Conservation (phyloP, 371 early-diverging fungal species). For the Smittium mucronatum region DNA sequence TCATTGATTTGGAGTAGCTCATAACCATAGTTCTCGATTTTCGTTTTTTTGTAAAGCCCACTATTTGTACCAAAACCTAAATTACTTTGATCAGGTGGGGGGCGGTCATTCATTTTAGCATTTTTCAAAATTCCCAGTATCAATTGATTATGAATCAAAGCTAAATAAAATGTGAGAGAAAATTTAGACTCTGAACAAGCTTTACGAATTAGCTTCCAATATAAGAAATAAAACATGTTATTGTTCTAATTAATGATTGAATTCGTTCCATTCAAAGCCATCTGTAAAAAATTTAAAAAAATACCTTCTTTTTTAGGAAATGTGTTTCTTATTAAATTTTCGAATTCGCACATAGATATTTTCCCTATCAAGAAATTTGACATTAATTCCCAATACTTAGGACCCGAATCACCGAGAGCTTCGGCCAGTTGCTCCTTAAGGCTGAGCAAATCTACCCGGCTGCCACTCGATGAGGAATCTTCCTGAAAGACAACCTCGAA, state of each 20-base stretch:
- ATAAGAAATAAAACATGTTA: too few relatives aligned
- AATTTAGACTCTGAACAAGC: neutral
- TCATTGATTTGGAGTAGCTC: neutral
- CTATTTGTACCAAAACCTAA: constrained; percentile 35
- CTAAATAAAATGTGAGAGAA: constrained; percentile 21
- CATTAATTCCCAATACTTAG: constrained; percentile 61
- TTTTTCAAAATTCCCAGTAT: constrained; percentile 66
- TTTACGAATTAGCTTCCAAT: too few relatives aligned
- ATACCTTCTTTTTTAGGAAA: constrained; percentile 47
- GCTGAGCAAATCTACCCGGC: constrained; percentile 52
- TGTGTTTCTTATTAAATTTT: constrained; percentile 59
- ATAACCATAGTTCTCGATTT: constrained; percentile 18
- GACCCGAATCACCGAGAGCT: constrained; percentile 62
- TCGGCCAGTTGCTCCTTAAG: constrained; percentile 67
- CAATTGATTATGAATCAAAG: constrained; percentile 61
- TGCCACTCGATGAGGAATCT: constrained; percentile 20
- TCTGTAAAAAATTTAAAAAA: neutral
- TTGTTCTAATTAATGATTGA: neutral
- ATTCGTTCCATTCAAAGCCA: neutral
- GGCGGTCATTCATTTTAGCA: constrained; percentile 53
- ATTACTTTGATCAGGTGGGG: constrained; percentile 46
- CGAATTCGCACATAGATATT: constrained; percentile 61
- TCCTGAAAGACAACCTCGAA: neutral
- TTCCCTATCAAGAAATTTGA: constrained; percentile 64
- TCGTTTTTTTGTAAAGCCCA: constrained; percentile 28